phyloP scores from a whole-genome alignment of 352 stramenopile genomes.

The Halophytophthora batemanensis region DNA sequence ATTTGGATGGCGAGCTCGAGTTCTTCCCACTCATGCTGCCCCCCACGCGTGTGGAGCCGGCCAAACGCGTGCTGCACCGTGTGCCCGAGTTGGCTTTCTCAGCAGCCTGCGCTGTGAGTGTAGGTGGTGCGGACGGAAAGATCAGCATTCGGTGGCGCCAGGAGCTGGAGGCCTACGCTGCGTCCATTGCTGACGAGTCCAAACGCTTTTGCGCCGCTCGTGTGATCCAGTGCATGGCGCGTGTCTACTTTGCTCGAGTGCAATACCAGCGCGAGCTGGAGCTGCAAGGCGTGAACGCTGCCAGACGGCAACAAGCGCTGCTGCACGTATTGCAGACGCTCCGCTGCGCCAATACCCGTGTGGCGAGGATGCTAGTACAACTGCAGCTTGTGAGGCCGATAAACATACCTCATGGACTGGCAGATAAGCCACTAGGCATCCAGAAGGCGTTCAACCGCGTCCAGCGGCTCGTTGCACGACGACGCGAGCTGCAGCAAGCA shows the following conservation, averaged over 20 bases:
- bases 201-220: slow-evolving; percentile 65
- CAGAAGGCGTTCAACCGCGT: slow-evolving; percentile 57
- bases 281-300: slow-evolving; percentile 59
- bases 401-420: slow-evolving; percentile 44
- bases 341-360: slow-evolving; percentile 58
- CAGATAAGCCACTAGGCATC: slow-evolving; percentile 57
- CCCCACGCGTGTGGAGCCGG: slow-evolving; percentile 49
- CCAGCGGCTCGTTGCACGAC: slow-evolving; percentile 43
- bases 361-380: slow-evolving; percentile 65
- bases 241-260: slow-evolving; percentile 65
- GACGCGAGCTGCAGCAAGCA: slow-evolving; percentile 51
- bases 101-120: slow-evolving; percentile 32
- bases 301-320: slow-evolving; percentile 53
- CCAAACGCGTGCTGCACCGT: slow-evolving; percentile 53
- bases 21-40: slow-evolving; percentile 70
- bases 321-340: slow-evolving; percentile 50
- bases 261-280: slow-evolving; percentile 65
- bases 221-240: slow-evolving; percentile 69
- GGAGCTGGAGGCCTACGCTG: slow-evolving; percentile 58
- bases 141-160: slow-evolving; percentile 50
- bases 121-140: slow-evolving; percentile 23
- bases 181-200: slow-evolving; percentile 58
- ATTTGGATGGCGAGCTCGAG: slow-evolving; percentile 74
- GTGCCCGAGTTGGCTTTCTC: slow-evolving; percentile 66
- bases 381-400: slow-evolving; percentile 60